Evolutionary conservation across 768 basidiomycete species (phyloP), one percentile per base, ranked within the genome.

Genomic region (Dentipellis fragilis): DNA sequence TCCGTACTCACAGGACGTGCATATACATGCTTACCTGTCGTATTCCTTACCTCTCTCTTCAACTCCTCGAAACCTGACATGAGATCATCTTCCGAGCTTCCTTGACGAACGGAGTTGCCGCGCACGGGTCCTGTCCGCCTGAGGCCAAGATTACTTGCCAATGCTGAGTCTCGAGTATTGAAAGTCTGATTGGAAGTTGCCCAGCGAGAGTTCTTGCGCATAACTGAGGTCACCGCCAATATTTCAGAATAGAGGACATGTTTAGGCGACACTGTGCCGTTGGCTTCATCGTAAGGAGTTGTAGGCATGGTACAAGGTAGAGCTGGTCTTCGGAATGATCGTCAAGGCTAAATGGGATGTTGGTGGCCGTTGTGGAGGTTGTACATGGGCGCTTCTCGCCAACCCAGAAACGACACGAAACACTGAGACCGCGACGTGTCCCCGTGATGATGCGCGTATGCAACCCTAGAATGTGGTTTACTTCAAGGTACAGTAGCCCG

Each of bases 121-220:
- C 72, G 75, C 40, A 17, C 56, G 10, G 79, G 73, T 22, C 73
- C 77, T 9, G 83, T 76, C 62, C 86, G 78, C 51, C 87, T 76
- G 47, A 89, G 78, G 29, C 89, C 89, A 42, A 88, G 79, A 63
- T 84, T 85, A 64, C 76, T 85, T 49, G 87, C 87, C 40, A 92
- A 71, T 2, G 81, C 78, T 17, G 84, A 79, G 64, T 86, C 86
- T 59, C 80, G 76, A 51, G 80, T 71, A 45, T 63, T 75, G 63
- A 81, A 75, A 22, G 79, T 80, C 64, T 83, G 80, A 53, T 77
- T 79, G 47, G 80, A 80, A 11, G 88, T 83, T 16, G 94, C 88
- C 95, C 95, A 97, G 46, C 96, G 83, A 48, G 94, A 93, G 72
- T 98, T 98, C 75, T 93, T 92, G 69, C 95, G 89, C 94, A 99